These are phyloP conservation scores for Tetracladium marchalianum DNA, from an alignment of 495 filamentous ascomycete species.

Conservation along the genomic window DNA sequence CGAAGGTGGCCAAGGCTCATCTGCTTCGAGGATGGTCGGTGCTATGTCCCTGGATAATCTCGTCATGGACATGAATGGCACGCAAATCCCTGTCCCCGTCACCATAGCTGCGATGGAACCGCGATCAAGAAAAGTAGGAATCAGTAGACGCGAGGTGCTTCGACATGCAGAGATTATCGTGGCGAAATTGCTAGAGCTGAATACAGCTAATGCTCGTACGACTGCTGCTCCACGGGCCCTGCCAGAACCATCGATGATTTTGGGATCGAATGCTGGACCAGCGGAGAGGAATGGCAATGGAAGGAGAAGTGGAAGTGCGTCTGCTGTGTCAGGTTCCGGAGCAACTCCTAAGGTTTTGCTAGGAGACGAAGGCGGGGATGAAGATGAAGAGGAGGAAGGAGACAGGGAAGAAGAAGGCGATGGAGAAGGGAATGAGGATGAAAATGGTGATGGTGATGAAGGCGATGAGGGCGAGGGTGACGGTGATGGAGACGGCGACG, in stretches of 20 bases:
- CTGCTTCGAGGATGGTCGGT: constrained; percentile 8
- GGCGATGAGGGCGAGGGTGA: constrained; percentile 6
- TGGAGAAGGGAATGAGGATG: constrained; percentile 22
- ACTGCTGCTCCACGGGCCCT: constrained; percentile 26
- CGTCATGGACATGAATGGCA: constrained; percentile 22
- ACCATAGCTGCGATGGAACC: constrained; percentile 14
- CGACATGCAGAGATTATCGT: constrained; percentile 51
- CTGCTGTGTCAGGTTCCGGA: too few species aligned
- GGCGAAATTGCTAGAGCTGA: constrained; percentile 18
- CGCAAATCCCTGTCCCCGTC: constrained; percentile 14
- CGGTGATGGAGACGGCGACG: constrained; percentile 10
- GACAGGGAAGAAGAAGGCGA: constrained; percentile 22
- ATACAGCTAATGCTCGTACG: constrained; percentile 26
- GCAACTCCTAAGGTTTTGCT: background rate
- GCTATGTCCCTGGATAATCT: constrained; percentile 50
- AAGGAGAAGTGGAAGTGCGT: constrained; percentile 1
- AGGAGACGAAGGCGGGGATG: background rate
- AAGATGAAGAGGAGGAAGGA: background rate
- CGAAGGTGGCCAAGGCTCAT: constrained; percentile 19
- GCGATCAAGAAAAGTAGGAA: constrained; percentile 41
- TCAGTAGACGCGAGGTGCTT: constrained; percentile 53
- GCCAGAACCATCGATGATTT: constrained; percentile 16
- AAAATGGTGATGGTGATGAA: background rate
- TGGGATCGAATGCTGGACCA: constrained; percentile 10
- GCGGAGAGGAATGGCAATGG: constrained; percentile 8